These are phyloP conservation scores for Rutidosis leptorrhynchoides DNA, from an alignment of 129 eudicot species.

Conservation along the genomic window DNA sequence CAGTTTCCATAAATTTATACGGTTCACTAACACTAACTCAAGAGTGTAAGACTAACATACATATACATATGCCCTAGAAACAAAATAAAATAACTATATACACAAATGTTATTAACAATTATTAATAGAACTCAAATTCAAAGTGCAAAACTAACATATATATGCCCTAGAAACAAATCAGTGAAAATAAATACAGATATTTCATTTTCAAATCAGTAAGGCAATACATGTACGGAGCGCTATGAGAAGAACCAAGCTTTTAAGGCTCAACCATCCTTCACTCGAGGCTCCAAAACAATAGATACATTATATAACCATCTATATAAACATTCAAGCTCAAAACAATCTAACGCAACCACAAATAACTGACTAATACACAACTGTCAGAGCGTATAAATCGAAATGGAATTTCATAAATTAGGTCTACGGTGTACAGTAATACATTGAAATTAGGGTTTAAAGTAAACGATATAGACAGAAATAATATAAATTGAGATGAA, in stretches of 20 bases:
- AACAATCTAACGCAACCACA: background rate
- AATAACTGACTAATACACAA: background rate
- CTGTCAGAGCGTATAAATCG: background rate
- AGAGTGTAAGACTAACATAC: no score
- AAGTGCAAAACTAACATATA: slow-evolving; percentile 7
- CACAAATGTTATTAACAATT: no score
- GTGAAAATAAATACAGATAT: slow-evolving; percentile 9
- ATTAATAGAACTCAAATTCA: no score
- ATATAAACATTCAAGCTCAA: background rate
- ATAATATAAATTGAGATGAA: background rate
- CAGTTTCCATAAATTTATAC: background rate
- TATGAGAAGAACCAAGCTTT: slow-evolving; percentile 40
- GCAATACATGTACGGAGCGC: slow-evolving; percentile 35
- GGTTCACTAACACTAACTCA: no score
- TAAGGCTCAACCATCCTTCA: slow-evolving; percentile 34
- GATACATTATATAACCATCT: background rate
- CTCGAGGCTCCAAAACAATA: slow-evolving; percentile 36
- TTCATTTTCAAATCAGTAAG: slow-evolving; percentile 13
- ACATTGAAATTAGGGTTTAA: background rate
- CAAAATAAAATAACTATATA: no score
- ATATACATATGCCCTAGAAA: no score
- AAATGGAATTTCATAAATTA: slow-evolving; percentile 5
- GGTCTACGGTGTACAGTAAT: background rate
- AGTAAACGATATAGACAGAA: background rate
- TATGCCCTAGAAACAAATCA: slow-evolving; percentile 28